Base-by-base conservation (phyloP, 805 yeast genomes). In the Suhomyces vadensis region DNA sequence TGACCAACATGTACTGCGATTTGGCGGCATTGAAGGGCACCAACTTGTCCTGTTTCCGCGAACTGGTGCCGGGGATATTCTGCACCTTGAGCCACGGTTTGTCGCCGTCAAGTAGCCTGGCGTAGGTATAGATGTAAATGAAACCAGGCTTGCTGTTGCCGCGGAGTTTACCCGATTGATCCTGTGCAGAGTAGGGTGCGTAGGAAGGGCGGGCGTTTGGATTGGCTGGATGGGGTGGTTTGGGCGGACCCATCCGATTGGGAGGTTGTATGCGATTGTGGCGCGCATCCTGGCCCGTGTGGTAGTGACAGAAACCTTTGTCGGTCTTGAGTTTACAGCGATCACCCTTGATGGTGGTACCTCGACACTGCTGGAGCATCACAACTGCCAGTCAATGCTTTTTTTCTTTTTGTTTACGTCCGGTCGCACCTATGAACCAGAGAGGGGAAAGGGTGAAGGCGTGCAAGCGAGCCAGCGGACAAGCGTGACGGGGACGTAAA, bases 71-170 rank as follows among this genome's bases (percentile, higher is more conserved):
- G 13, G 64, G 64, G 8, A 64, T 47, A 57, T 69, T 61, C 44
- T 65, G 43, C 3, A 71, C 67, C 42, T 69, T 57, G 37, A 79
- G 58, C 71, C 74, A 69, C 47, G 62, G 58, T 22, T 57, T 59
- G 8, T 49, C 42, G 7, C 64, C 66, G 2, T 48, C 31, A 14
- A 75, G 50, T 43, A 79, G 64, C 38, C 69, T 72, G 2, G 57
- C 49, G 31, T 77, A 56, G 0, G 83, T 78, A 55, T 77, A 79
- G 0, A 78, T 66, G 50, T 79, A 79, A 22, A 79, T 75, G 54
- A 52, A 68, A 0, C 84, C 83, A 1, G 58, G 47, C n/a, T 29
- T 29, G 9, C 22, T 46, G 50, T 10, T 42, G 13, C 11, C 5
- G 4, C 19, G 25, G 21, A 21, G 9, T 25, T 29, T 16, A 20